A percentile compares a stretch with the other conserved stretches of the same genome.
Evolutionary conservation across 2,329 filamentous ascomycete species (phyloP).

Genomic region (Aspergillus versicolor): DNA sequence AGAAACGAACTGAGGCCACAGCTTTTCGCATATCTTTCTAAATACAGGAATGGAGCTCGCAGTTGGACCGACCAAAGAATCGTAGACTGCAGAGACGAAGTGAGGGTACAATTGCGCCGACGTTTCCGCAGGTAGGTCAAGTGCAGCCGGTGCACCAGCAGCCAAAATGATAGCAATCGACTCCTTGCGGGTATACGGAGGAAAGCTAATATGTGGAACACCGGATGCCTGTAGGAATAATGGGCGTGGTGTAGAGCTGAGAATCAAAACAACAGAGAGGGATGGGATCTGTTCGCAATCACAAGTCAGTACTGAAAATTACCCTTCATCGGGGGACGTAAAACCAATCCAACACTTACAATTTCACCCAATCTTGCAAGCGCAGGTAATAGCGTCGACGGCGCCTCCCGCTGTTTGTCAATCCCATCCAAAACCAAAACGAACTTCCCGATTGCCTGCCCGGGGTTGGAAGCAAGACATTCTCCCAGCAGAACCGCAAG

Average conservation of each 20-base stretch:
- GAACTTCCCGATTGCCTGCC: slow-evolving; percentile 55
- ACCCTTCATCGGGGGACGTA: background rate
- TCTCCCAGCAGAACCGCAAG: slow-evolving; percentile 68
- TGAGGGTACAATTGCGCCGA: slow-evolving; percentile 53
- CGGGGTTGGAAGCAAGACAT: slow-evolving; percentile 32
- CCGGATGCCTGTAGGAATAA: slow-evolving; percentile 68
- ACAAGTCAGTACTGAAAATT: background rate
- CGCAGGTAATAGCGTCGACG: slow-evolving; percentile 74
- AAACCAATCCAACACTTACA: slow-evolving; percentile 50
- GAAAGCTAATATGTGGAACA: slow-evolving; percentile 76
- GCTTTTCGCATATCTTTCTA: slow-evolving; percentile 63
- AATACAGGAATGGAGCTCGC: slow-evolving; percentile 77
- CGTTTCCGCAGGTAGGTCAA: slow-evolving; percentile 28
- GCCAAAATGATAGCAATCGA: slow-evolving; percentile 73
- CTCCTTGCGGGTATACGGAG: slow-evolving; percentile 78
- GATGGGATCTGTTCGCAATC: slow-evolving; percentile 65
- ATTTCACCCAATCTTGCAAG: slow-evolving; percentile 78
- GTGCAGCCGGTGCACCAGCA: slow-evolving; percentile 43
- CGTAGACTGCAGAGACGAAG: slow-evolving; percentile 82
- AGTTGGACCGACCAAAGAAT: slow-evolving; percentile 77
- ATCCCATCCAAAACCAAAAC: slow-evolving; percentile 85
- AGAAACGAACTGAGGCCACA: slow-evolving; percentile 83
- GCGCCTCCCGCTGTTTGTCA: slow-evolving; percentile 77
- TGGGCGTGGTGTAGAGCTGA: slow-evolving; percentile 66
- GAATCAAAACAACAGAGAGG: slow-evolving; percentile 74